Conservation (phyloP, 163 green algal species). For the Chloromonas sp. region DNA sequence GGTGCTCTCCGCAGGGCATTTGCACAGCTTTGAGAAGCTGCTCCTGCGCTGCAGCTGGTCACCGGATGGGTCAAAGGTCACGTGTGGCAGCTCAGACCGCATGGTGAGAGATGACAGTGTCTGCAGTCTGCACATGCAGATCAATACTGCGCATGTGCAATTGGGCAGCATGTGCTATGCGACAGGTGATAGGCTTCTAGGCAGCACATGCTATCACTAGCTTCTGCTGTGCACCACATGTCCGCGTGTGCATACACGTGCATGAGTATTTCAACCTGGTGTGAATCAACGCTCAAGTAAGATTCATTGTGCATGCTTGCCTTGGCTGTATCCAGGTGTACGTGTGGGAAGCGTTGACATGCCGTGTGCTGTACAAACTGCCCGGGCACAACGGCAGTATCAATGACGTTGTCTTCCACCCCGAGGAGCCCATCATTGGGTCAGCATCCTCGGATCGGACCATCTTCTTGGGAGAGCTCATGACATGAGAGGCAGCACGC, state of each 20-base stretch:
- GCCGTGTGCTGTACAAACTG: conserved; percentile 81
- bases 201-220: neutral
- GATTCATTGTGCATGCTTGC: neutral
- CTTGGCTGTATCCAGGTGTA: neutral
- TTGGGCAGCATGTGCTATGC: too few relatives aligned
- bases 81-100: conserved; percentile 78
- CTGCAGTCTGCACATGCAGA: neutral
- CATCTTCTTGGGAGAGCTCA: conserved; percentile 87
- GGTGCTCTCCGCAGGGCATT: conserved; percentile 51
- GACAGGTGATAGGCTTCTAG: neutral
- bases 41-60: conserved; percentile 90
- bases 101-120: conserved; percentile 54
- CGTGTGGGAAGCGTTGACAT: conserved; percentile 41
- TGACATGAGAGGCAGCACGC: conserved; percentile 4
- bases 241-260: neutral
- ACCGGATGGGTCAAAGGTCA: conserved; percentile 73
- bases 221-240: neutral
- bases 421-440: conserved; percentile 81
- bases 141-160: neutral
- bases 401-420: conserved; percentile 86
- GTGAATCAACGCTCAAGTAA: neutral
- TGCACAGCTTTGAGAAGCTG: conserved; percentile 92
- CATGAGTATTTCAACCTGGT: neutral
- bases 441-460: conserved; percentile 75
- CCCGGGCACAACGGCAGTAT: conserved; percentile 88